Evolutionary conservation across 148 eudicot species (phyloP).

Genomic region (Spergularia marina): DNA sequence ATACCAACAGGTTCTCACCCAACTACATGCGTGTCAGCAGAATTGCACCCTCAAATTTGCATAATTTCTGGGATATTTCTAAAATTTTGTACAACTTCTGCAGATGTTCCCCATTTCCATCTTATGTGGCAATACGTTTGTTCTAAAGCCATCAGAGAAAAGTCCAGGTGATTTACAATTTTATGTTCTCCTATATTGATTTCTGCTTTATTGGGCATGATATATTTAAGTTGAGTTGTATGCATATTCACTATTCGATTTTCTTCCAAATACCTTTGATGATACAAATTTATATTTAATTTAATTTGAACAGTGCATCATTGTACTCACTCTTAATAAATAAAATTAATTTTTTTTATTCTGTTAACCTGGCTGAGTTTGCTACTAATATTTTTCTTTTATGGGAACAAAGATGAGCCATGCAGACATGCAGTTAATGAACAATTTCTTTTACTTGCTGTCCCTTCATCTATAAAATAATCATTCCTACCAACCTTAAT

Average conservation of each 20-base stretch:
- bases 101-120: slow-evolving; percentile 79
- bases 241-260: too few relatives aligned
- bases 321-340: too few relatives aligned
- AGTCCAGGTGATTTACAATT: slow-evolving; percentile 49
- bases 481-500: not conserved
- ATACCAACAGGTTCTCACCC: not conserved
- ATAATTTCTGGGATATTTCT: not conserved
- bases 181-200: slow-evolving; percentile 5
- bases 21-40: not conserved
- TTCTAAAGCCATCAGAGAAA: slow-evolving; percentile 70
- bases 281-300: not conserved
- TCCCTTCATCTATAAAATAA: not conserved
- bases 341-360: too few relatives aligned
- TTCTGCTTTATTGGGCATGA: not conserved
- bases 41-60: not conserved
- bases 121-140: slow-evolving; percentile 63
- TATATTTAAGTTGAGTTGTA: not conserved
- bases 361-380: too few relatives aligned
- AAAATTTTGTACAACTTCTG: slow-evolving; percentile 10
- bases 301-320: not conserved
- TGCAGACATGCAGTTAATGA: slow-evolving; percentile 1
- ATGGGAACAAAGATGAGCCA: not conserved
- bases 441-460: not conserved
- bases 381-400: not conserved
- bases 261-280: not conserved